Conservation (phyloP, 495 filamentous ascomycete genomes). For the Podospora pseudoanserina region DNA sequence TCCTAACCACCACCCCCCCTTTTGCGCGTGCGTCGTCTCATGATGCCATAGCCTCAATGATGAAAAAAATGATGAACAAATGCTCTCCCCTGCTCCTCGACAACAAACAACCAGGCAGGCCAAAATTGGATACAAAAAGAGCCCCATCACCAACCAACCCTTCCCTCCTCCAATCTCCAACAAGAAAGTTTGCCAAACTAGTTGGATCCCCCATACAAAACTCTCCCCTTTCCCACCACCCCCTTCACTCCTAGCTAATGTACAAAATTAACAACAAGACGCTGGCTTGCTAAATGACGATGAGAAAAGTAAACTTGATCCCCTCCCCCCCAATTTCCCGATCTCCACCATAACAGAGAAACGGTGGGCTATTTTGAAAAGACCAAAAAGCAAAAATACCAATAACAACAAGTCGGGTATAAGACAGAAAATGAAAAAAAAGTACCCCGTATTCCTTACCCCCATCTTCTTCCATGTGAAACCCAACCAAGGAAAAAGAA, state of each 20-base stretch:
- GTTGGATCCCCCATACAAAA: neutral
- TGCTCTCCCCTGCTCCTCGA: neutral
- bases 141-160: too few relatives aligned
- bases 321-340: neutral
- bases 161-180: neutral
- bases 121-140: neutral
- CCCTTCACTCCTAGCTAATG: neutral
- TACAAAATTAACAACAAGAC: neutral
- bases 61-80: neutral
- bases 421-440: conserved; percentile 21
- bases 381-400: neutral
- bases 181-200: neutral
- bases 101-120: neutral
- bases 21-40: neutral
- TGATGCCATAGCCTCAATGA: neutral
- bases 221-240: neutral
- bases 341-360: neutral
- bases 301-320: neutral
- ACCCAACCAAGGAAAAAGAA: neutral
- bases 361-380: neutral
- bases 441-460: neutral
- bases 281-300: neutral
- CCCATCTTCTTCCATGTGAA: conserved; percentile 6
- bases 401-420: conserved; percentile 26
- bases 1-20: neutral